Evolutionary conservation across 108 stramenopile genomes (phyloP).

Genomic region (Schizochytrium sp.): DNA sequence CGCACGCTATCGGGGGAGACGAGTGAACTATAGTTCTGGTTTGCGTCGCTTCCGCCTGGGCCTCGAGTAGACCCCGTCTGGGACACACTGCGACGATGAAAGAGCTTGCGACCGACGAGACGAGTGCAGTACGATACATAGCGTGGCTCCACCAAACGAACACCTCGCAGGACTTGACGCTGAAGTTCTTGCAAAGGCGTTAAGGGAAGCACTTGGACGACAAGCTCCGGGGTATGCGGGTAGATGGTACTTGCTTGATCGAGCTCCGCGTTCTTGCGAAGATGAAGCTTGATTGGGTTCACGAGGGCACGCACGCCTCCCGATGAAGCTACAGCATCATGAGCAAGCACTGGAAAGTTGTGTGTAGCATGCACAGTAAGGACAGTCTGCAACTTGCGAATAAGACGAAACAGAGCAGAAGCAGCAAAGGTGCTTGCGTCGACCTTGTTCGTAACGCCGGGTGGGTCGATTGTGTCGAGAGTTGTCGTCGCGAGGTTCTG

Average conservation of each 20-base stretch:
- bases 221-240: not conserved
- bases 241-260: not conserved
- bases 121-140: not conserved
- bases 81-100: not conserved
- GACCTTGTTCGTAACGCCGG: not conserved
- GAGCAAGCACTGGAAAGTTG: not conserved
- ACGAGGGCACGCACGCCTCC: conserved; percentile 2
- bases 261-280: not conserved
- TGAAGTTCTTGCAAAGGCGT: not conserved
- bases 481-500: not conserved
- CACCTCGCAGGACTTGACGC: not conserved
- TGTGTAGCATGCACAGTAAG: not conserved
- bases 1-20: not conserved
- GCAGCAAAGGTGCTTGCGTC: not conserved
- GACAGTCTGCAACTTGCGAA: not conserved
- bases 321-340: not conserved
- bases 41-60: not conserved
- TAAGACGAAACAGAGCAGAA: not conserved
- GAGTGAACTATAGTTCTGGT: not conserved
- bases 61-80: not conserved
- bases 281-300: not conserved
- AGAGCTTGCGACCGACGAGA: conserved; percentile 12
- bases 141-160: not conserved
- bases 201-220: not conserved
- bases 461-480: not conserved